Evolutionary conservation across 306 rosid species (phyloP).

Genomic region (Prunus mira): DNA sequence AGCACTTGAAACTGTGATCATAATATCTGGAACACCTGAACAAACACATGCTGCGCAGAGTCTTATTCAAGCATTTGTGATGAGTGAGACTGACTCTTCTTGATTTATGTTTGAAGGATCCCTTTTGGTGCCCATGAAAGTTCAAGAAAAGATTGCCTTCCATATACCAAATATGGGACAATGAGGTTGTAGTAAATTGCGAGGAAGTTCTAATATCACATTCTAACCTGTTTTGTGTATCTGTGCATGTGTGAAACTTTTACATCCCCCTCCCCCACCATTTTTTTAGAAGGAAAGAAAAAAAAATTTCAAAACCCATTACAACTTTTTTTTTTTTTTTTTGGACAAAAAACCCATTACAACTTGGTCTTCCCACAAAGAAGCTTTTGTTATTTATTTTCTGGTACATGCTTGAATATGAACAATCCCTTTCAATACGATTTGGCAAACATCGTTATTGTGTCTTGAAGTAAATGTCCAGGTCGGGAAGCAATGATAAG

Average conservation of each 20-base stretch:
- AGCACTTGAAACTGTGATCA: conserved; percentile 78
- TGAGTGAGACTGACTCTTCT: conserved; percentile 72
- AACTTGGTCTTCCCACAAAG: neutral
- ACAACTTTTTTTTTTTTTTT: too few species aligned
- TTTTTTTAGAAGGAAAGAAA: neutral
- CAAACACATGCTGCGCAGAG: conserved; percentile 98
- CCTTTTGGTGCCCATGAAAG: neutral
- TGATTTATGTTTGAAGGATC: conserved; percentile 46
- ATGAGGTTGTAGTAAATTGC: neutral
- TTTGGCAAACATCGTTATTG: neutral
- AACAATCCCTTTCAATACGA: neutral
- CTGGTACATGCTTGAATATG: neutral
- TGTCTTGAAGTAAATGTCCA: neutral
- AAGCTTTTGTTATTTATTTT: neutral
- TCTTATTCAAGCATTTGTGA: conserved; percentile 97
- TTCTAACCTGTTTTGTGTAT: neutral
- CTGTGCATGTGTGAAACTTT: neutral
- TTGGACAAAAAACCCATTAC: neutral
- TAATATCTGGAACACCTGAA: conserved; percentile 95
- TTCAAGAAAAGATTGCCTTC: neutral
- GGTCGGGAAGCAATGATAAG: too few species aligned
- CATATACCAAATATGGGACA: neutral
- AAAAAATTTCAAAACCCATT: neutral
- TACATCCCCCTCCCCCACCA: neutral
- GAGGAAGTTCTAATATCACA: neutral